Evolutionary conservation across 768 basidiomycete genomes (phyloP), one percentile per base, ranked within the genome.

Genomic region (Mycena latifolia): DNA sequence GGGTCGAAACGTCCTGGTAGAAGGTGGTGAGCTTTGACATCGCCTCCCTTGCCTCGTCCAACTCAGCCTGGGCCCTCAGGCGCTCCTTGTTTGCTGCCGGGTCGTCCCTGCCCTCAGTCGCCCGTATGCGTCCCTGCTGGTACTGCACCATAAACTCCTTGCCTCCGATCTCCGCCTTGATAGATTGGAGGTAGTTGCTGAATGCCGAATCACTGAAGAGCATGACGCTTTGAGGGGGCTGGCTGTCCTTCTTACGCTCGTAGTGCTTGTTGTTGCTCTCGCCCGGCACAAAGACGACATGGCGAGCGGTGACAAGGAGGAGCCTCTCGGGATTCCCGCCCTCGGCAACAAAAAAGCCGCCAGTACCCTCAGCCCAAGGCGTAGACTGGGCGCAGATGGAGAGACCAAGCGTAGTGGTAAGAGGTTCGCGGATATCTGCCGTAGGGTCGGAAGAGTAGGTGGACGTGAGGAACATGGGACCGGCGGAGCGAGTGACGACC

Each of bases 291-390:
- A 76, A 66, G 8, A 77, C 31, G 18, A 75, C 72, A 41, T 77
- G 78, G n/a, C 72, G 65, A 35, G 8, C 73, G 22, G 79, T 80
- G 29, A 76, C 63, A 27, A 76, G 63, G 61, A 73, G 71, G 65
- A 78, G 59, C 56, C 63, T 70, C 15, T 63, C 61, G 47, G 53
- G 65, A 37, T 73, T 59, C 33, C 55, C 60, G 57, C 55, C 63
- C 50, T 74, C 74, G 55, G 57, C 28, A 47, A 81, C 29, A 69
- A 72, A 79, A 62, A 79, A 73, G 11, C 76, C 77, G 5, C 72
- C 72, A 9, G 80, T 81, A 9, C 80, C 80, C 65, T 74, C 64
- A 52, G 65, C 55, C 20, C 55, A 59, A 33, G 76, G 72, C 43
- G n/a, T 25, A 24, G 35, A 18, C n/a, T 53, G 24, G 56, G 69